Evolutionary conservation across 2,329 filamentous ascomycete species (phyloP).

Genomic region (Ceratocystis cacaofunesta): DNA sequence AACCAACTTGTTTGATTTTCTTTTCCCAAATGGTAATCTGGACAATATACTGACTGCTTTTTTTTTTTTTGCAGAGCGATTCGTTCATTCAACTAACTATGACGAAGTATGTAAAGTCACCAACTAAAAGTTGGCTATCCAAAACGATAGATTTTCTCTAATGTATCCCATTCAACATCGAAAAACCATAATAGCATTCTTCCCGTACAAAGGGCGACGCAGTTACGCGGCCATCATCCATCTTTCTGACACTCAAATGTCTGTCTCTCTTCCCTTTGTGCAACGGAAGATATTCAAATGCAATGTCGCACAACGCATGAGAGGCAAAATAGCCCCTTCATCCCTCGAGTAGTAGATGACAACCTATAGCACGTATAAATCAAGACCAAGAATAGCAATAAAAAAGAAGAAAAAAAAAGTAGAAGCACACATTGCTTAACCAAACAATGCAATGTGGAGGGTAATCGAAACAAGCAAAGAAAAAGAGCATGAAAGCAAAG

Average conservation of each 20-base stretch:
- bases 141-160: too few relatives aligned
- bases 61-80: too few relatives aligned
- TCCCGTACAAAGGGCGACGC: neutral
- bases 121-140: too few relatives aligned
- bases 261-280: neutral
- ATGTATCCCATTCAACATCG: too few relatives aligned
- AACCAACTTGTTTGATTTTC: too few relatives aligned
- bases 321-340: neutral
- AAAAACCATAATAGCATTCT: too few relatives aligned
- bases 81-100: too few relatives aligned
- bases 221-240: too few relatives aligned
- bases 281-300: neutral
- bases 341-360: neutral
- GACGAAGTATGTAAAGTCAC: too few relatives aligned
- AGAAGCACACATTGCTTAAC: neutral
- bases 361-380: neutral
- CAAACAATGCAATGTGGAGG: neutral
- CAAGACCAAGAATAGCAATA: neutral
- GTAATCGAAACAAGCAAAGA: neutral
- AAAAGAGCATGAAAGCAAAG: neutral
- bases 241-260: too few relatives aligned
- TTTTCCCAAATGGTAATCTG: too few relatives aligned
- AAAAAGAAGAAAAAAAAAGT: neutral
- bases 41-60: too few relatives aligned
- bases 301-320: neutral